phyloP scores from a whole-genome alignment of 2,329 filamentous ascomycete genomes.

The Cytospora leucostoma region DNA sequence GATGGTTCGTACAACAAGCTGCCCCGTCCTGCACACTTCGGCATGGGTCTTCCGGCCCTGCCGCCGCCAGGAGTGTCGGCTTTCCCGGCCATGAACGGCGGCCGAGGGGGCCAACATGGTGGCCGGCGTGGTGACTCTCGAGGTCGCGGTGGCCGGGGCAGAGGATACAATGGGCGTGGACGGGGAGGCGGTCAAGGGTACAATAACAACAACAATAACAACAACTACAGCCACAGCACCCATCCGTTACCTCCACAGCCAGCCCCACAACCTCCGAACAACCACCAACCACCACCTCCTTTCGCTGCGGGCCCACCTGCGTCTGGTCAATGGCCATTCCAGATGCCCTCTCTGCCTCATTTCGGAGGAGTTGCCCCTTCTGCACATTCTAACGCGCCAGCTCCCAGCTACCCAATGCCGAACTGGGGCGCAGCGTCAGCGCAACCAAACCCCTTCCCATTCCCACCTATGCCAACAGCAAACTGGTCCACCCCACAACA shows the following conservation, averaged over 20 bases:
- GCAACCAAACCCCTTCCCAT: constrained; percentile 25
- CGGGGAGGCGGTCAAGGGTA: constrained; percentile 42
- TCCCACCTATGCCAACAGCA: constrained; percentile 23
- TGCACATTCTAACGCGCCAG: constrained; percentile 23
- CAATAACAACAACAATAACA: constrained; percentile 31
- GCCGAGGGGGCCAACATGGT: constrained; percentile 37
- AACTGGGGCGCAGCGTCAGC: constrained; percentile 18
- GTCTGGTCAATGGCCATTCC: constrained; percentile 31
- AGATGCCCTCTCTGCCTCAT: constrained; percentile 22
- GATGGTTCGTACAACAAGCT: constrained; percentile 73
- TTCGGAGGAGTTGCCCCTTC: constrained; percentile 22
- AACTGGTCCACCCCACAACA: constrained; percentile 22
- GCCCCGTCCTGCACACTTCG: constrained; percentile 65
- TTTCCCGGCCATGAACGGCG: constrained; percentile 17
- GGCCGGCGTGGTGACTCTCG: constrained; percentile 49
- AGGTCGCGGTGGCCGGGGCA: constrained; percentile 46
- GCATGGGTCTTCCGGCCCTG: constrained; percentile 49
- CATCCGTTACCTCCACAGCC: constrained; percentile 21
- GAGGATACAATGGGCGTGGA: constrained; percentile 43
- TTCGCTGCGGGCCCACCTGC: constrained; percentile 29
- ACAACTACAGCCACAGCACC: constrained; percentile 22
- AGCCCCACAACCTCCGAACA: constrained; percentile 28
- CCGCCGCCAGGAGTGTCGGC: constrained; percentile 37
- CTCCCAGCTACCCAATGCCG: constrained; percentile 25
- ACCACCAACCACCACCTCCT: constrained; percentile 32